phyloP scores from a whole-genome alignment of 2,329 filamentous ascomycete genomes.

The Biscogniauxia marginata region DNA sequence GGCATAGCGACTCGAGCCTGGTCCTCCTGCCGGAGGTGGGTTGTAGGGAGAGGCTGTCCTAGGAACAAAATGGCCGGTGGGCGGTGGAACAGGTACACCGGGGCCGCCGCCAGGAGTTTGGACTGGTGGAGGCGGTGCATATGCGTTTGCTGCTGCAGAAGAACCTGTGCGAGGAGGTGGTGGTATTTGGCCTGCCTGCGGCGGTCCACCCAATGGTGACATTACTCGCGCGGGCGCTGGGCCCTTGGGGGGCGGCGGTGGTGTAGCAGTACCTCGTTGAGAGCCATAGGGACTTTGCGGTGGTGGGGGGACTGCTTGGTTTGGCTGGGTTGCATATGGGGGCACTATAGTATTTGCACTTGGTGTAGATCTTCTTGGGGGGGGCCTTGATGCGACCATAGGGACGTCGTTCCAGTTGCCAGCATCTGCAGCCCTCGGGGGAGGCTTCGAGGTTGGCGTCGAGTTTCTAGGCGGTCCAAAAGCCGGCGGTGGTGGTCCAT shows the following conservation, averaged over 20 bases:
- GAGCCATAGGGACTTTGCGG: constrained; percentile 57
- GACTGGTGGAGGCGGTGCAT: constrained; percentile 58
- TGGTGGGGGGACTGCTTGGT: constrained; percentile 53
- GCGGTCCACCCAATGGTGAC: constrained; percentile 65
- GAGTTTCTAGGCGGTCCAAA: constrained; percentile 61
- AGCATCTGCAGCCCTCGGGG: constrained; percentile 68
- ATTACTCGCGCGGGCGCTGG: constrained; percentile 66
- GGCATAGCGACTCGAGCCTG: constrained; percentile 75
- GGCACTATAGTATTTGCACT: constrained; percentile 66
- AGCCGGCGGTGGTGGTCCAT: constrained; percentile 38
- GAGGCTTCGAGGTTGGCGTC: constrained; percentile 64
- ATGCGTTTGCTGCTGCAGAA: constrained; percentile 60
- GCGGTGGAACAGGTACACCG: constrained; percentile 40
- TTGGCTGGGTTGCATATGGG: constrained; percentile 69
- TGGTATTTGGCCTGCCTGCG: constrained; percentile 44
- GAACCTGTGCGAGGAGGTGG: constrained; percentile 51
- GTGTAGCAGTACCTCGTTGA: constrained; percentile 63
- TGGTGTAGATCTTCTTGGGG: constrained; percentile 72
- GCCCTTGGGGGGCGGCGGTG: constrained; percentile 81
- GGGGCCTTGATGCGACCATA: constrained; percentile 73
- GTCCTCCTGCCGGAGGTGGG: constrained; percentile 66
- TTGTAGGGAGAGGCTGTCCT: constrained; percentile 86
- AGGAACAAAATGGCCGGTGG: constrained; percentile 53
- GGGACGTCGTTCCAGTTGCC: constrained; percentile 95
- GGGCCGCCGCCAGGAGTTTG: constrained; percentile 32